Evolutionary conservation across 169 alveolate genomes (phyloP), one percentile per base, ranked within the genome.

Genomic region (Cardiosporidium cionae): DNA sequence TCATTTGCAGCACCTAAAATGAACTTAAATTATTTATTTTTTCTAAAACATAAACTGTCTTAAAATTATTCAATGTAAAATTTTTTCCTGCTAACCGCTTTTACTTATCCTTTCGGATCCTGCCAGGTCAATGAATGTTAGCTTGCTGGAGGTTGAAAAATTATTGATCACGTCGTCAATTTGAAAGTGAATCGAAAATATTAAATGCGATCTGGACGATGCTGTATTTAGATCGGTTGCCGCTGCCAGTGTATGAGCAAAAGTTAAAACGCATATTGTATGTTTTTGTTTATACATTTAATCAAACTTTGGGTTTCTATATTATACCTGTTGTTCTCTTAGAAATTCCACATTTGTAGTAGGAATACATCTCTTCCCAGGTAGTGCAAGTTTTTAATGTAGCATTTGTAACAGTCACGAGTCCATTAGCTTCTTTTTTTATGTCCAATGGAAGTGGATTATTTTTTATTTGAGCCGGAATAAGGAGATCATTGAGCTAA

Each of bases 61-160:
- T 6, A 7, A 32, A 4, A 31, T 6, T 3, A 3, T 3, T 7
- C 67, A 58, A 7, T 7, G 7, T 4, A 4, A 32, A 4, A 7
- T 16, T 4, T n/a, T n/a, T n/a, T n/a, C 27, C 16, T 16, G 16
- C 58, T 7, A 29, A 74, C 80, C 80, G 28, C 75, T 66, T 25
- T 74, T 74, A 70, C 67, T 32, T 1, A 66, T 85, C 58, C 95
- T 72, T 79, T 91, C 97, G 33, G 93, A 86, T 0, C 97, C 97
- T 1, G 97, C 97, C 68, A 93, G 87, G 70, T 93, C 97, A 0
- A 93, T 91, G 9, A 91, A 79, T 34, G 91, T 86, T 31, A 93
- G 70, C 68, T 90, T 91, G 5, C 97, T 94, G 89, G 83, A 34
- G 82, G 84, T 73, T 89, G 81, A 2, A 82, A 71, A 1, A 89